These are phyloP conservation scores for Paecilomyces dactylethromorphus DNA, from an alignment of 2,329 filamentous ascomycete species.

Conservation along the genomic window DNA sequence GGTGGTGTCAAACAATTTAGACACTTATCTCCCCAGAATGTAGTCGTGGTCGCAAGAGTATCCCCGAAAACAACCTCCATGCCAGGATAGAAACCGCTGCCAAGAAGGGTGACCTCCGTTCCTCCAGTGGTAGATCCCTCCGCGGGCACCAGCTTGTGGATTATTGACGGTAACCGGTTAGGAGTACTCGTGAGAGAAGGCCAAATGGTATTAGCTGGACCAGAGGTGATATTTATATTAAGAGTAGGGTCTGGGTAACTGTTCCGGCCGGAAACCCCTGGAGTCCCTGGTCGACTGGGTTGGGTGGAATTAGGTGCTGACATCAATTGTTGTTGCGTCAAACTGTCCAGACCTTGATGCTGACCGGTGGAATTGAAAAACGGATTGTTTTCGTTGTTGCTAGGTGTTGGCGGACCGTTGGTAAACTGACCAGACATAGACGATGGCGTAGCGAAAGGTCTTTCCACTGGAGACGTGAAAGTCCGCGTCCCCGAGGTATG, in stretches of 20 bases:
- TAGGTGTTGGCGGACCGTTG: conserved; percentile 61
- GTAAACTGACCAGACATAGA: conserved; percentile 44
- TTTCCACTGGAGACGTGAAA: conserved; percentile 35
- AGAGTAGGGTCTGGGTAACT: conserved; percentile 32
- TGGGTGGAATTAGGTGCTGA: conserved; percentile 68
- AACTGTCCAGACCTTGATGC: conserved; percentile 59
- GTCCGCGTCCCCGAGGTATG: conserved; percentile 33
- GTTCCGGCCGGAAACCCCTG: conserved; percentile 43
- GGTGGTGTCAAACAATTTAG: conserved; percentile 73
- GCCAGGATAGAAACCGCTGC: conserved; percentile 70
- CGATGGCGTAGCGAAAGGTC: conserved; percentile 40
- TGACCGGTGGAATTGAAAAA: conserved; percentile 53
- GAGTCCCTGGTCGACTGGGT: conserved; percentile 72
- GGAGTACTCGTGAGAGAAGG: conserved; percentile 46
- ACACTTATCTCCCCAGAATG: conserved; percentile 74
- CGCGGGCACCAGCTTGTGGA: conserved; percentile 75
- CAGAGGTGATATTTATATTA: conserved; percentile 30
- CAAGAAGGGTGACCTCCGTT: conserved; percentile 79
- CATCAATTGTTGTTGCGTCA: conserved; percentile 59
- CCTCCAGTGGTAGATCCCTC: conserved; percentile 78
- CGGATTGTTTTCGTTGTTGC: conserved; percentile 54
- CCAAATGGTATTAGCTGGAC: conserved; percentile 46
- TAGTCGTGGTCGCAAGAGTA: conserved; percentile 61
- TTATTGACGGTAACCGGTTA: conserved; percentile 54
- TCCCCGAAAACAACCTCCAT: conserved; percentile 83